Evolutionary conservation across 345 rosid genomes (phyloP).

Genomic region (Streptanthus diversifolius): DNA sequence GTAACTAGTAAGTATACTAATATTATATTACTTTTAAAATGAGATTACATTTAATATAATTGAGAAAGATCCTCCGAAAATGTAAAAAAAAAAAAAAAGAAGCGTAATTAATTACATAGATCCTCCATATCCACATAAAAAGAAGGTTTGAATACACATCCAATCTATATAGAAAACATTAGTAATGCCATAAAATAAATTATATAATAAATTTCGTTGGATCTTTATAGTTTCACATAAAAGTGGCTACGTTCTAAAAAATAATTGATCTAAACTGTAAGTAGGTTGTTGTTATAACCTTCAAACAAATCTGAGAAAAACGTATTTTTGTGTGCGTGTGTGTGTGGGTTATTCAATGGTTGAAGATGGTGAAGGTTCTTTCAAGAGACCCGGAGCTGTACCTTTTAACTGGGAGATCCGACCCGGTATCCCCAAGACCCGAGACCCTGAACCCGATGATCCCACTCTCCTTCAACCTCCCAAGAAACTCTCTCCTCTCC

Average conservation of each 20-base stretch:
- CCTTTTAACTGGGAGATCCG: constrained; percentile 95
- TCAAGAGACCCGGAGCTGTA: constrained; percentile 65
- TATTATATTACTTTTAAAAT: background rate
- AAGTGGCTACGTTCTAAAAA: constrained; percentile 23
- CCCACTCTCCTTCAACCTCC: constrained; percentile 28
- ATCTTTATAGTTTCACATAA: background rate
- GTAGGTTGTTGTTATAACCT: background rate
- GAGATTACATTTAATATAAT: background rate
- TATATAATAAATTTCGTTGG: constrained; percentile 7
- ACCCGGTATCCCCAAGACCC: constrained; percentile 76
- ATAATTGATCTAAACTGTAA: constrained; percentile 6
- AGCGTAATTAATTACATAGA: background rate
- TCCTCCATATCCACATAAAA: background rate
- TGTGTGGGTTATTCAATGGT: background rate
- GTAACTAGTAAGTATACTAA: background rate
- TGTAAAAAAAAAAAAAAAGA: background rate
- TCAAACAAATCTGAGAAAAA: constrained; percentile 8
- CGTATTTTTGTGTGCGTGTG: background rate
- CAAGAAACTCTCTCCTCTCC: constrained; percentile 27
- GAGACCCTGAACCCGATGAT: constrained; percentile 20
- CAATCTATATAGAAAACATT: background rate
- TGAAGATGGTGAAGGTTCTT: constrained; percentile 47
- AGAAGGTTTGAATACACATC: constrained; percentile 12
- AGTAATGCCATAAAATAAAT: background rate
- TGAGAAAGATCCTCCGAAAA: background rate